Percentiles rank a stretch among this genome's conserved stretches.
phyloP scores from a whole-genome alignment of 2,329 filamentous ascomycete genomes.

The Fonsecaea monophora region DNA sequence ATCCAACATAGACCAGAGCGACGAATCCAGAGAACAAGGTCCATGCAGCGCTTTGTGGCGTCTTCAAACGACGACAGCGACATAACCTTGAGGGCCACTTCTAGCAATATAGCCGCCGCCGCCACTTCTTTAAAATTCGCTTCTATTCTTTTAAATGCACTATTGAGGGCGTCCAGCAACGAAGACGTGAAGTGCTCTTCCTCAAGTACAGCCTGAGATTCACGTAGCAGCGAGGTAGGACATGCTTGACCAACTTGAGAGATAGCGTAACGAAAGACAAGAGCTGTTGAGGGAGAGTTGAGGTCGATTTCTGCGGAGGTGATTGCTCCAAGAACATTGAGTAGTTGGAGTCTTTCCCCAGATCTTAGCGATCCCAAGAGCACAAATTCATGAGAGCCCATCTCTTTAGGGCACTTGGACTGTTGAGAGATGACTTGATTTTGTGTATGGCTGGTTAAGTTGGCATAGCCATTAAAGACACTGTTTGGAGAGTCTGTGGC shows the following conservation, averaged over 20 bases:
- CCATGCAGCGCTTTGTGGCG: constrained; percentile 37
- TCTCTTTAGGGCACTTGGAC: constrained; percentile 53
- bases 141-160: constrained; percentile 47
- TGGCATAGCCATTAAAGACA: constrained; percentile 21
- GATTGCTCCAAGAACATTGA: constrained; percentile 63
- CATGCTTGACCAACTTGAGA: constrained; percentile 55
- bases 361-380: constrained; percentile 58
- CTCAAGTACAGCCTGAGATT: constrained; percentile 40
- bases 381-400: constrained; percentile 63
- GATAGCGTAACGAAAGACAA: constrained; percentile 59
- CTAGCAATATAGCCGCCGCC: constrained; percentile 50
- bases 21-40: constrained; percentile 51
- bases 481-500: constrained; percentile 9
- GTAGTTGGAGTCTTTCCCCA: constrained; percentile 61
- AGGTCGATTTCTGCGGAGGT: constrained; percentile 58
- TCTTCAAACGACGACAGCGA: constrained; percentile 43
- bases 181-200: constrained; percentile 39
- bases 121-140: constrained; percentile 61
- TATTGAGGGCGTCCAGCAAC: constrained; percentile 46
- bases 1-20: constrained; percentile 38
- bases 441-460: constrained; percentile 40
- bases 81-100: constrained; percentile 53
- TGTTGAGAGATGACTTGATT: constrained; percentile 63
- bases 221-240: constrained; percentile 24
- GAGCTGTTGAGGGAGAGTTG: constrained; percentile 56